These are phyloP conservation scores for Kingdonia uniflora DNA, from an alignment of 164 flowering plant species.

Conservation along the genomic window DNA sequence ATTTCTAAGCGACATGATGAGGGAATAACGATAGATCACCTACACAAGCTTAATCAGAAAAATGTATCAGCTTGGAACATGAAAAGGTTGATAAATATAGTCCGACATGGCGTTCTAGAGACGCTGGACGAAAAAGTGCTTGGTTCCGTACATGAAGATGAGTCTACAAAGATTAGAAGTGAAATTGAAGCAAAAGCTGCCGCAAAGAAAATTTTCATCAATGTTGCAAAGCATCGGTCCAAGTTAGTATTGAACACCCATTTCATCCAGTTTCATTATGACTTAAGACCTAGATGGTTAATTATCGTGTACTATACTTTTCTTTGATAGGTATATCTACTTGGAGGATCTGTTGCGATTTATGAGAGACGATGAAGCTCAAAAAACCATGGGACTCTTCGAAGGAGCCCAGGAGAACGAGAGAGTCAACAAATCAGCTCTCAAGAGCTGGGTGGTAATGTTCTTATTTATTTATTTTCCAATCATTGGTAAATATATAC, in stretches of 20 bases:
- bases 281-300: background rate
- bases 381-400: constrained; percentile 36
- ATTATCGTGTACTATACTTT: background rate
- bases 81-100: constrained; percentile 55
- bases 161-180: constrained; percentile 31
- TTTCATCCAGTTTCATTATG: background rate
- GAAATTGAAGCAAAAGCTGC: constrained; percentile 49
- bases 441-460: constrained; percentile 63
- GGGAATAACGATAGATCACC: constrained; percentile 44
- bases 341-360: constrained; percentile 44
- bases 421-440: constrained; percentile 37
- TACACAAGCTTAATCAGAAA: constrained; percentile 50
- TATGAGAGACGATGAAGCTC: constrained; percentile 50
- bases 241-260: constrained; percentile 24
- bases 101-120: constrained; percentile 37
- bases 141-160: constrained; percentile 25
- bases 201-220: constrained; percentile 48
- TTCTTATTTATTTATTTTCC: too few species aligned
- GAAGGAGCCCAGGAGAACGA: constrained; percentile 35
- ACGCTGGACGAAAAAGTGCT: constrained; percentile 46
- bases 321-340: constrained; percentile 25
- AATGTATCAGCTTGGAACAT: constrained; percentile 71
- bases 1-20: constrained; percentile 20
- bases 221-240: constrained; percentile 44
- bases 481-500: too few species aligned